phyloP scores from a whole-genome alignment of 768 basidiomycete genomes.

The Cystobasidium ongulense region DNA sequence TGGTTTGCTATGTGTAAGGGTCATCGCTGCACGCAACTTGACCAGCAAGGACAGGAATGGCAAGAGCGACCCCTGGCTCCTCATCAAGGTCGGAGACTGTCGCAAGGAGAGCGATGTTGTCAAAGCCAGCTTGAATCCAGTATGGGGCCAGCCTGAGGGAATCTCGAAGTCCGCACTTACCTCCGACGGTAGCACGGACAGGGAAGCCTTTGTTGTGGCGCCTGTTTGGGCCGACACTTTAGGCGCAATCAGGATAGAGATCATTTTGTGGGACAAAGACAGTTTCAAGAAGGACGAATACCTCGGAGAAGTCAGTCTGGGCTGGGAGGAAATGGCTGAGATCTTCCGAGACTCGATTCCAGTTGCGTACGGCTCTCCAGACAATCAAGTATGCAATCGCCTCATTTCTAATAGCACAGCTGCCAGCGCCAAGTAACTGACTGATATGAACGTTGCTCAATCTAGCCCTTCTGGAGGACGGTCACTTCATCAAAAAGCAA shows the following conservation, averaged over 20 bases:
- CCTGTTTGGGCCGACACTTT: slow-evolving; percentile 32
- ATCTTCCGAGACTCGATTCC: slow-evolving; percentile 46
- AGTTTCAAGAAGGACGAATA: slow-evolving; percentile 76
- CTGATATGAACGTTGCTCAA: background rate
- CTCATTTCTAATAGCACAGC: slow-evolving; percentile 2
- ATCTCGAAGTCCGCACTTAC: background rate
- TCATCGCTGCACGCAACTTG: slow-evolving; percentile 36
- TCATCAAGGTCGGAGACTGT: slow-evolving; percentile 19
- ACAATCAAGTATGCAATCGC: slow-evolving; percentile 57
- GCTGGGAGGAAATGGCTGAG: slow-evolving; percentile 63
- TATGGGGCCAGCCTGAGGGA: slow-evolving; percentile 34
- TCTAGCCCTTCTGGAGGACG: slow-evolving; percentile 51
- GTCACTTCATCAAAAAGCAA: slow-evolving; percentile 52
- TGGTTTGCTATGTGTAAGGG: slow-evolving; percentile 29
- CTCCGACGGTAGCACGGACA: background rate
- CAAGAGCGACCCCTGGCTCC: slow-evolving; percentile 35
- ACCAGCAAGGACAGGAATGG: slow-evolving; percentile 41
- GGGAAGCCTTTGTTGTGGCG: slow-evolving; percentile 11
- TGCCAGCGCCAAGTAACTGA: too few relatives aligned
- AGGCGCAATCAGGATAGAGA: slow-evolving; percentile 52
- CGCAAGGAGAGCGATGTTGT: slow-evolving; percentile 25
- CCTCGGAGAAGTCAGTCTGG: slow-evolving; percentile 73
- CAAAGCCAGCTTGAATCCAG: slow-evolving; percentile 37
- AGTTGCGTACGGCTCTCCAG: slow-evolving; percentile 54
- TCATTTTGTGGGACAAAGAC: slow-evolving; percentile 92